Evolutionary conservation across 441 rosid species (phyloP).

Genomic region (Euphorbia neoarborescens): DNA sequence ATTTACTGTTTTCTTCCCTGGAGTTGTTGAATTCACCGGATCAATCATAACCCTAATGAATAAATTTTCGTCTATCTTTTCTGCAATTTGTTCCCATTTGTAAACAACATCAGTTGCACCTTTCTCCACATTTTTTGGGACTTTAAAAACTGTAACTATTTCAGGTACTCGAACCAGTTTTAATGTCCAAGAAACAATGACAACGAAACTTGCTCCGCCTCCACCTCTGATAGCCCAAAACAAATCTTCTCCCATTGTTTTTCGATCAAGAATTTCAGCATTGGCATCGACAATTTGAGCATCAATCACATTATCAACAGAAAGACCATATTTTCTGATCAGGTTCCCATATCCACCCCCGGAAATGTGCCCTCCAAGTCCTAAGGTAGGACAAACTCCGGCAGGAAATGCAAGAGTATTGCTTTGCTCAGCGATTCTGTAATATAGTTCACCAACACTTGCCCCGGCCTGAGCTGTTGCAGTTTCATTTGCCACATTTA

Average conservation of each 20-base stretch:
- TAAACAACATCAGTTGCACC: background rate
- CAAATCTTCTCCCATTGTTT: slow-evolving; percentile 59
- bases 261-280: slow-evolving; percentile 40
- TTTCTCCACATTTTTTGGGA: background rate
- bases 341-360: slow-evolving; percentile 57
- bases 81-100: no score
- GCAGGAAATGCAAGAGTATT: slow-evolving; percentile 49
- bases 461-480: slow-evolving; percentile 62
- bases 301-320: slow-evolving; percentile 43
- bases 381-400: slow-evolving; percentile 52
- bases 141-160: background rate
- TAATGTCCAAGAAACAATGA: background rate
- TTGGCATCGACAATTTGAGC: slow-evolving; percentile 43
- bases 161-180: background rate
- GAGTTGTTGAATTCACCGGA: no score
- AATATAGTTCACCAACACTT: slow-evolving; percentile 49
- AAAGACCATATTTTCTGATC: slow-evolving; percentile 46
- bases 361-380: slow-evolving; percentile 53
- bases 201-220: background rate
- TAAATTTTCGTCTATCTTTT: no score
- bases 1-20: no score
- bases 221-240: slow-evolving; percentile 63
- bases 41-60: no score
- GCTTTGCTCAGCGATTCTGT: slow-evolving; percentile 40
- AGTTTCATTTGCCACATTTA: slow-evolving; percentile 26